A percentile compares a stretch with the other conserved stretches of the same genome.
Conservation (phyloP, 306 rosid species). For the Lathyrus oleraceus region DNA sequence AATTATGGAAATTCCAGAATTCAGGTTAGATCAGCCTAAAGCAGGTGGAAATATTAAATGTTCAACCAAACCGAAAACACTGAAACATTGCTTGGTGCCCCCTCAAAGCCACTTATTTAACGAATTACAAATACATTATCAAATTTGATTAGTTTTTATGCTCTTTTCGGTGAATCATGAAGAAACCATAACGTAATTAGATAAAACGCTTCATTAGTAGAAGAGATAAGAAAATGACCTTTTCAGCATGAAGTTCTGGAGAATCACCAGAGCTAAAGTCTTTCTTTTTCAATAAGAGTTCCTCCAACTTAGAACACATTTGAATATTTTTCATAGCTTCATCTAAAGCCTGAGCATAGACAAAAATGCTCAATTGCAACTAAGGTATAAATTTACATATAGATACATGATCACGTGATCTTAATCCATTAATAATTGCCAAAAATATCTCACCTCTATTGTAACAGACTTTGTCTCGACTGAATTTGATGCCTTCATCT, state of each 20-base stretch:
- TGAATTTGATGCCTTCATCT: constrained; percentile 39
- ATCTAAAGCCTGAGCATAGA: constrained; percentile 57
- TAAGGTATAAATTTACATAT: not conserved
- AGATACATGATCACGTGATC: constrained; percentile 8
- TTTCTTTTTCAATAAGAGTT: constrained; percentile 71
- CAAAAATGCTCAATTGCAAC: constrained; percentile 22
- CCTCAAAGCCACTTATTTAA: not conserved
- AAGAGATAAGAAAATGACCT: constrained; percentile 54
- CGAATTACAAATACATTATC: constrained; percentile 20
- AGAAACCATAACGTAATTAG: constrained; percentile 16
- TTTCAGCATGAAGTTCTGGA: constrained; percentile 61
- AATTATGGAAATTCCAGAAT: constrained; percentile 8
- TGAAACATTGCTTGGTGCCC: constrained; percentile 1
- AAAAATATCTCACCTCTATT: constrained; percentile 47
- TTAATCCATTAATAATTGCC: constrained; percentile 13
- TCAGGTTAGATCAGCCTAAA: constrained; percentile 8
- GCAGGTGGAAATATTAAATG: not conserved
- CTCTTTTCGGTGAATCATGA: constrained; percentile 18
- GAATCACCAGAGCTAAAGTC: constrained; percentile 63
- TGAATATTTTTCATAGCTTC: constrained; percentile 58
- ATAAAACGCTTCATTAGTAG: constrained; percentile 11
- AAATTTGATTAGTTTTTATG: constrained; percentile 5
- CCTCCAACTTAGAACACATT: constrained; percentile 65
- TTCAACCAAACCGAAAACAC: not conserved
- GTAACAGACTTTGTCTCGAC: constrained; percentile 38